A percentile compares a stretch with the other conserved stretches of the same genome.
These are phyloP conservation scores for Sporisorium exsertum DNA, from an alignment of 1,284 basidiomycete genomes.

Conservation along the genomic window DNA sequence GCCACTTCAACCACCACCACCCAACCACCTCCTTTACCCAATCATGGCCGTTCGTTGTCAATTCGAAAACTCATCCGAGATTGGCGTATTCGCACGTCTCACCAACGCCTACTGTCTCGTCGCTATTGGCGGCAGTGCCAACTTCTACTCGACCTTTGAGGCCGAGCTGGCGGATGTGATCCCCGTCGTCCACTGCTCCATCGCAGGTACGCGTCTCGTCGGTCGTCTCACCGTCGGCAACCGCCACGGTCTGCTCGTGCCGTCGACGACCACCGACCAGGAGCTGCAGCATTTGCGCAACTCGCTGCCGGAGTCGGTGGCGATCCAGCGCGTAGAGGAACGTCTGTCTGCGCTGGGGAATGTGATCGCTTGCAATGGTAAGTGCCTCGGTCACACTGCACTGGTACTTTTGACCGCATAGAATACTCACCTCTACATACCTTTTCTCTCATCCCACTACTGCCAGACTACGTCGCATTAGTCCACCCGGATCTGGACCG, in stretches of 20 bases:
- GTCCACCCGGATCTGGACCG: slow-evolving; percentile 88
- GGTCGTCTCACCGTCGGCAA: slow-evolving; percentile 90
- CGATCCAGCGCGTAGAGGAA: slow-evolving; percentile 96
- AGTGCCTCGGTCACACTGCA: no score
- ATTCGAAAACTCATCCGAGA: slow-evolving; percentile 97
- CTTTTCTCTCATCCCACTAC: no score
- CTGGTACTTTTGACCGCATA: no score
- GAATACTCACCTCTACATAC: no score
- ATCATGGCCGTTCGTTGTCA: slow-evolving; percentile 66
- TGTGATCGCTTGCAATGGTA: slow-evolving; percentile 97
- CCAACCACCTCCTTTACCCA: slow-evolving; percentile 1
- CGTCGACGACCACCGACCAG: slow-evolving; percentile 94
- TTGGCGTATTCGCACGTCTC: slow-evolving; percentile 83
- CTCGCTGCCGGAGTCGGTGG: slow-evolving; percentile 89
- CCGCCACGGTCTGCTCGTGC: slow-evolving; percentile 92
- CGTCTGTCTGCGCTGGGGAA: slow-evolving; percentile 95
- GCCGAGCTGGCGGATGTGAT: slow-evolving; percentile 91
- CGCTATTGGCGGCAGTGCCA: slow-evolving; percentile 92
- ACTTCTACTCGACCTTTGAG: slow-evolving; percentile 98
- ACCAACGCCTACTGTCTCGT: slow-evolving; percentile 79
- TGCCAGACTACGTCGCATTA: slow-evolving; percentile 63
- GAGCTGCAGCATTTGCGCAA: slow-evolving; percentile 98
- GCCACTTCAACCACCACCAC: background rate
- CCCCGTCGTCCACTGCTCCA: slow-evolving; percentile 96
- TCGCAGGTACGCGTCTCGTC: slow-evolving; percentile 93